Conservation (phyloP, 1,284 basidiomycete species). For the Somion occarium region DNA sequence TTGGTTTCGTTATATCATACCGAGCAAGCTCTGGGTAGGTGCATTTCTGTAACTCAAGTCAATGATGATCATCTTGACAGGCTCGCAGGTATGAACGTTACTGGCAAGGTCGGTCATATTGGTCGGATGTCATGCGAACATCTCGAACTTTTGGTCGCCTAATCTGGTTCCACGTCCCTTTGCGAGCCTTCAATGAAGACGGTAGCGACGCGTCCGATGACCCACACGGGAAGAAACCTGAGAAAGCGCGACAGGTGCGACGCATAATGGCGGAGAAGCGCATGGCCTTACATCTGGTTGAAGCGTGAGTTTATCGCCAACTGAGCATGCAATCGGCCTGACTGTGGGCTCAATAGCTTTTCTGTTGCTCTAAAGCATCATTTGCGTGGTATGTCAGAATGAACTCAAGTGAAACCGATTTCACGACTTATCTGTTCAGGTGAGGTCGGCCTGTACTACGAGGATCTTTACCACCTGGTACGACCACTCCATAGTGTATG, state of each 20-base stretch:
- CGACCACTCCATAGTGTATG: constrained; percentile 32
- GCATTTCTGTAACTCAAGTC: background rate
- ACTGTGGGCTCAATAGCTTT: constrained; percentile 33
- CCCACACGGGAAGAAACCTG: constrained; percentile 18
- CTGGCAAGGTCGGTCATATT: constrained; percentile 55
- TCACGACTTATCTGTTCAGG: constrained; percentile 22
- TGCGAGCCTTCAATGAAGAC: constrained; percentile 25
- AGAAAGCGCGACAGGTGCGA: constrained; percentile 37
- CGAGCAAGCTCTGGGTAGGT: constrained; percentile 52
- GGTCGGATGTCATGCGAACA: constrained; percentile 54
- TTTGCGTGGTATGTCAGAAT: constrained; percentile 38
- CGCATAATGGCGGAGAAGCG: constrained; percentile 58
- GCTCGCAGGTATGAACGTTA: constrained; percentile 54
- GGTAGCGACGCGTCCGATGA: constrained; percentile 22
- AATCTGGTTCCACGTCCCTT: constrained; percentile 62
- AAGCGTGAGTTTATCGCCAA: constrained; percentile 37
- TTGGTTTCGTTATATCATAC: constrained; percentile 69
- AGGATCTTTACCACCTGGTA: constrained; percentile 53
- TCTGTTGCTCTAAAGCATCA: constrained; percentile 62
- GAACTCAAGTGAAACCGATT: background rate
- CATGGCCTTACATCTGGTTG: constrained; percentile 51
- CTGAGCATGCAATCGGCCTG: background rate
- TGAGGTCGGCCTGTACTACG: constrained; percentile 54
- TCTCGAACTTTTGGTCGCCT: constrained; percentile 46
- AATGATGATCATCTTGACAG: background rate